Evolutionary conservation across 108 stramenopile species (phyloP), one percentile per base, ranked within the genome.

Genomic region (Cyclotella choctawhatcheeana): DNA sequence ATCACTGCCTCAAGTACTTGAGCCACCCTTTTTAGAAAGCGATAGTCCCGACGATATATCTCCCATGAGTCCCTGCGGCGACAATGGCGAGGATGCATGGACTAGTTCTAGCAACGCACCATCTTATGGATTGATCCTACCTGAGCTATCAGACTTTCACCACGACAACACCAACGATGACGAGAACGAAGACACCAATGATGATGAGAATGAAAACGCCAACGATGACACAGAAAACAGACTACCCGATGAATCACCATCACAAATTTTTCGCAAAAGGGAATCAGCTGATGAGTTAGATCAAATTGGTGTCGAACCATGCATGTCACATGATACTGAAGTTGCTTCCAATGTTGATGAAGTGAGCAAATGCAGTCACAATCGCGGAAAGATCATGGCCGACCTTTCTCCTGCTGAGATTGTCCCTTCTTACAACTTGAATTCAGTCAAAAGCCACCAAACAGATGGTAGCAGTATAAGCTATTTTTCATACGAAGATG

Each of bases 401-500:
- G 21, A 44, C 34, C 29, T 33, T 17, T 3, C 54, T 14, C 30
- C 33, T 34, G 67, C 17, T 8, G 40, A 27, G 5, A 48, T 62
- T 64, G 26, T 55, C 32, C 55, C 54, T 48, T 55, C 54, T n/a
- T 29, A 64, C 37, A 61, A 59, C 24, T 34, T 58, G 21, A 33
- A 26, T 21, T 44, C 33, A 27, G 54, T 58, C 2, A 62, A 64
- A 29, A 75, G 74, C 47, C 52, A 61, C 66, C 48, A 35, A 27
- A 71, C 69, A 32, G 69, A 60, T 59, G 56, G 60, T 31, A 78
- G 77, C 31, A 65, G 64, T 29, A 52, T 78, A 33, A 71, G 69
- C 24, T 78, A 78, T 66, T 66, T 71, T 25, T 64, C 69, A 13
- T 71, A 53, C 33, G 77, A 78, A 56, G 77, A 78, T 43, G 47